phyloP scores from a whole-genome alignment of 2,329 filamentous ascomycete species.

The Alternaria gansuensis region DNA sequence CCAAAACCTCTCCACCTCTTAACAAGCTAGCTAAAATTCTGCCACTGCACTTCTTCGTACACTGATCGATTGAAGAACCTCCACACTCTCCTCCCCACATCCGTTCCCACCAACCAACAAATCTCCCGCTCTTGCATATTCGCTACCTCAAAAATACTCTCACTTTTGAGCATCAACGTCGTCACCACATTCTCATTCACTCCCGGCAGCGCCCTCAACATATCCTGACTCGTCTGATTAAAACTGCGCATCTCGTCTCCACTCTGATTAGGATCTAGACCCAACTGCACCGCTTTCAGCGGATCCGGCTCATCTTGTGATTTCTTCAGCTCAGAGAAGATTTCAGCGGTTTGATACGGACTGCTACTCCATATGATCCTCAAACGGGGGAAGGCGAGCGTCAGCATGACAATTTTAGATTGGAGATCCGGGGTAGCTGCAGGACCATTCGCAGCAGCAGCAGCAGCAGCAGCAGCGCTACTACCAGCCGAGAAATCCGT shows the following conservation, averaged over 20 bases:
- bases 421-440: conserved; percentile 79
- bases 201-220: conserved; percentile 85
- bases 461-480: not conserved
- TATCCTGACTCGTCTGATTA: conserved; percentile 87
- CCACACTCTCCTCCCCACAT: conserved; percentile 77
- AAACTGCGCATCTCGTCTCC: conserved; percentile 72
- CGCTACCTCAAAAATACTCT: conserved; percentile 81
- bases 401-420: conserved; percentile 89
- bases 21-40: conserved; percentile 25
- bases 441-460: conserved; percentile 52
- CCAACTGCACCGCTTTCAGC: conserved; percentile 81
- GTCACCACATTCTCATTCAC: conserved; percentile 77
- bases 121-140: conserved; percentile 83
- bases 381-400: conserved; percentile 86
- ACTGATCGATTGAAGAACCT: conserved; percentile 79
- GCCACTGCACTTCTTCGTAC: conserved; percentile 44
- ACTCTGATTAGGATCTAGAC: conserved; percentile 69
- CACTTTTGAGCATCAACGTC: conserved; percentile 74
- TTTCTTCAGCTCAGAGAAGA: conserved; percentile 92
- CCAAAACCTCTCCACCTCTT: not conserved
- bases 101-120: conserved; percentile 76
- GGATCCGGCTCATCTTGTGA: conserved; percentile 91
- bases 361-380: conserved; percentile 88
- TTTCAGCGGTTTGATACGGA: conserved; percentile 97
- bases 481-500: conserved; percentile 52